Evolutionary conservation across 2,329 filamentous ascomycete species (phyloP).

Genomic region (Penicillium fuscoglaucum): DNA sequence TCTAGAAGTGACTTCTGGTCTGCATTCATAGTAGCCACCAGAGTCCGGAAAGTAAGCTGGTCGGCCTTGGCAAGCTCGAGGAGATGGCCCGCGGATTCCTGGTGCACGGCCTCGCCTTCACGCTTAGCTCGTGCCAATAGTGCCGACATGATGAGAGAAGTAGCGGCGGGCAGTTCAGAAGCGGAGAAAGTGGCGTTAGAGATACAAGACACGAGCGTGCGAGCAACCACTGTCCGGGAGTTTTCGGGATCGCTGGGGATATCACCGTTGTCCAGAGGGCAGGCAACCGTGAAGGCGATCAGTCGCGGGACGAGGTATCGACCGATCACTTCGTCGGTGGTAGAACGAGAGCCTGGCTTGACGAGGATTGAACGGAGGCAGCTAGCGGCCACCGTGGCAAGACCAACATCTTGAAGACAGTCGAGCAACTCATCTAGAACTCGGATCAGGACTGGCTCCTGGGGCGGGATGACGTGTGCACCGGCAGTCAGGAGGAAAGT

Average conservation of each 20-base stretch:
- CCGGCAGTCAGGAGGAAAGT: conserved; percentile 87
- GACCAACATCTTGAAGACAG: conserved; percentile 63
- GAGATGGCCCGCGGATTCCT: conserved; percentile 73
- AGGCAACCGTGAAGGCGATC: conserved; percentile 67
- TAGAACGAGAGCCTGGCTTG: conserved; percentile 57
- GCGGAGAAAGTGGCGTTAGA: conserved; percentile 41
- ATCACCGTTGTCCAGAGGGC: conserved; percentile 60
- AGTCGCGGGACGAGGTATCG: conserved; percentile 73
- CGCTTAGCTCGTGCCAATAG: conserved; percentile 70
- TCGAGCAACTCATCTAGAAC: conserved; percentile 82
- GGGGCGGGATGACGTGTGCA: conserved; percentile 68
- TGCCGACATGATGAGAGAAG: conserved; percentile 74
- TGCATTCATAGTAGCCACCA: conserved; percentile 70
- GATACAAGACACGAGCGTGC: conserved; percentile 74
- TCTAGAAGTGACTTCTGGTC: conserved; percentile 77
- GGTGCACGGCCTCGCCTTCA: conserved; percentile 60
- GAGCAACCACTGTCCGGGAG: conserved; percentile 68
- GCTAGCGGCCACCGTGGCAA: conserved; percentile 81
- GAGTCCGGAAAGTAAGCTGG: conserved; percentile 68
- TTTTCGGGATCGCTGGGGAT: conserved; percentile 66
- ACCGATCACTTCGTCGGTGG: conserved; percentile 71
- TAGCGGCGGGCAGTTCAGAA: conserved; percentile 50
- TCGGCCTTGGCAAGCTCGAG: conserved; percentile 79
- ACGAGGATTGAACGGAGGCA: conserved; percentile 84
- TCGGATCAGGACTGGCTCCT: conserved; percentile 70